These are phyloP conservation scores for Fusarium mangiferae DNA, from an alignment of 2,329 filamentous ascomycete species.

Conservation along the genomic window DNA sequence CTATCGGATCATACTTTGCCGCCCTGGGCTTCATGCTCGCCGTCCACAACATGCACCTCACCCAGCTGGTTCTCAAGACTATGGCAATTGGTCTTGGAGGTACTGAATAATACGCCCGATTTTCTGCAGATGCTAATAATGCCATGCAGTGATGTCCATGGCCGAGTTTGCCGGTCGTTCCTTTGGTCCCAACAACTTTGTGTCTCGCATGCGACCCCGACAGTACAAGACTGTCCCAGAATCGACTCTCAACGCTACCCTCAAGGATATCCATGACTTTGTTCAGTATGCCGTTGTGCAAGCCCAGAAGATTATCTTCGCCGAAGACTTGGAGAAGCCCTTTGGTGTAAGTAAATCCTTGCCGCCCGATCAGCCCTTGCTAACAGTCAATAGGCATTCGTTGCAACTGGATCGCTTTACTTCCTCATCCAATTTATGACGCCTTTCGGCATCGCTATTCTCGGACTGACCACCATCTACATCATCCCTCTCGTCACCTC, in stretches of 20 bases:
- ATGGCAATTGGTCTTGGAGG: slow-evolving; percentile 31
- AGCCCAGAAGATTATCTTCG: slow-evolving; percentile 25
- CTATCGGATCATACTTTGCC: slow-evolving; percentile 31
- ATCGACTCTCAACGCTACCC: slow-evolving; percentile 31
- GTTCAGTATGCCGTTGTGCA: slow-evolving; percentile 26
- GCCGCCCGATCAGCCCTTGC: background rate
- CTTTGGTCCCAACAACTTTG: slow-evolving; percentile 30
- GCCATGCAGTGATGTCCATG: slow-evolving; percentile 5
- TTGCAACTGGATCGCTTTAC: background rate
- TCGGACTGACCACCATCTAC: slow-evolving; percentile 22
- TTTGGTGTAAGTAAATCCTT: slow-evolving; percentile 7
- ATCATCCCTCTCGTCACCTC: slow-evolving; percentile 31
- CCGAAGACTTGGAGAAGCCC: slow-evolving; percentile 25
- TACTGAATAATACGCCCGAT: background rate
- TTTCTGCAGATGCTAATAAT: background rate
- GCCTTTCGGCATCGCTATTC: slow-evolving; percentile 24
- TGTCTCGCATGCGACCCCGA: slow-evolving; percentile 29
- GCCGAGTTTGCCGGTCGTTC: slow-evolving; percentile 30
- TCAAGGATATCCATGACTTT: slow-evolving; percentile 34
- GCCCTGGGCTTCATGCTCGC: slow-evolving; percentile 27
- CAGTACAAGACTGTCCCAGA: slow-evolving; percentile 36
- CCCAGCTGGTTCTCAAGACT: slow-evolving; percentile 24
- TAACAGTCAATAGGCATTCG: slow-evolving; percentile 2
- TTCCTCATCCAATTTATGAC: slow-evolving; percentile 28
- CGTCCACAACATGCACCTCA: slow-evolving; percentile 31